Conservation (phyloP, 257 asterid species). For the Solanum paucissectum region DNA sequence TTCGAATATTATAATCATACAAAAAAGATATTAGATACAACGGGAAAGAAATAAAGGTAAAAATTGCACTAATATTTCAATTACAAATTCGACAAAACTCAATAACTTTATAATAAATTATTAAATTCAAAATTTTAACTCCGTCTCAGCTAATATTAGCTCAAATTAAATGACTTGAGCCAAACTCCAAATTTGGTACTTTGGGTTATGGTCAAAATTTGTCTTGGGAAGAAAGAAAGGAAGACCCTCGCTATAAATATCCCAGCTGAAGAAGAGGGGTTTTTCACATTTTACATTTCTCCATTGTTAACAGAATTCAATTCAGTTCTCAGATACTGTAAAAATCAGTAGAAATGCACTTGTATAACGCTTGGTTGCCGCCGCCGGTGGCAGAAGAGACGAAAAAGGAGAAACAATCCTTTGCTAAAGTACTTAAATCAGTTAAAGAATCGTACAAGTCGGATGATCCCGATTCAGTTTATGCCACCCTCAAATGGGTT, state of each 20-base stretch:
- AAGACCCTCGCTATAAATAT: neutral
- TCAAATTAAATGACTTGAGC: neutral
- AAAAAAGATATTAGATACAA: no score
- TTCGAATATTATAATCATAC: no score
- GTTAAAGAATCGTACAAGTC: conserved; percentile 55
- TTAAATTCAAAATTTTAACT: neutral
- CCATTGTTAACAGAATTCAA: neutral
- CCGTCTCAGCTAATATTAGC: neutral
- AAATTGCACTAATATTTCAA: no score
- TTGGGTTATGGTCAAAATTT: conserved; percentile 21
- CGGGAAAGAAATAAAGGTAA: no score
- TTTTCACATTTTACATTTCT: neutral
- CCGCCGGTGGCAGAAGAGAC: conserved; percentile 97
- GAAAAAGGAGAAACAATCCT: conserved; percentile 72
- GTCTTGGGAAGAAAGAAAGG: conserved; percentile 66
- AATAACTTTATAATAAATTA: no score
- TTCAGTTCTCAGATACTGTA: neutral
- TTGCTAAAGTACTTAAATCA: conserved; percentile 56
- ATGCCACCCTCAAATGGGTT: conserved; percentile 80
- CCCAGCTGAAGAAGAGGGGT: neutral
- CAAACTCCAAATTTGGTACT: neutral
- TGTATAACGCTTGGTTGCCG: conserved; percentile 95
- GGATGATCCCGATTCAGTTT: conserved; percentile 85
- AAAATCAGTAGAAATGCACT: conserved; percentile 42
- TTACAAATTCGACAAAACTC: neutral